Conservation (phyloP, 768 basidiomycete species). For the Rhizopogon vinicolor region DNA sequence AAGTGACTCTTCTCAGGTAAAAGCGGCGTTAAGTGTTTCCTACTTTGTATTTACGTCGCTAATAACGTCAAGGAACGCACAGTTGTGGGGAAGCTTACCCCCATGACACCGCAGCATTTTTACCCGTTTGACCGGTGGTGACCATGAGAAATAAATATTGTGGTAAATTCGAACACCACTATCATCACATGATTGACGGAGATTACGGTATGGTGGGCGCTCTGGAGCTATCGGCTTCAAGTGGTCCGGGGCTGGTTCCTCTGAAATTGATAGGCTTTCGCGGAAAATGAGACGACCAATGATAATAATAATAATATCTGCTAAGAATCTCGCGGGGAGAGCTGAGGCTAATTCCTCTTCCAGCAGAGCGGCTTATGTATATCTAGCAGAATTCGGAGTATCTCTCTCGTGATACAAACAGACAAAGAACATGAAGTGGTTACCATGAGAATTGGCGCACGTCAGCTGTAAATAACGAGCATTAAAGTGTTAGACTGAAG, state of each 20-base stretch:
- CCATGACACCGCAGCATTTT: not conserved
- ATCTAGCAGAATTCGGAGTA: not conserved
- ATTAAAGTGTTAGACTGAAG: conserved; percentile 9
- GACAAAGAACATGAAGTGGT: not conserved
- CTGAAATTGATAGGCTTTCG: conserved; percentile 30
- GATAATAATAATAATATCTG: conserved; percentile 15
- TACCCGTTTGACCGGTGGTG: not conserved
- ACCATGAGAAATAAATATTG: not conserved
- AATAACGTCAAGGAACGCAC: not conserved
- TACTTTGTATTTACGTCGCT: not conserved
- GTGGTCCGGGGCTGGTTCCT: conserved; percentile 8
- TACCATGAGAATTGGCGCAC: conserved; percentile 12
- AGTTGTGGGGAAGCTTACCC: not conserved
- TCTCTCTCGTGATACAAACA: not conserved
- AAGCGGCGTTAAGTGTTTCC: conserved; percentile 1
- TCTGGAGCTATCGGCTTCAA: conserved; percentile 23
- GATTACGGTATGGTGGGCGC: conserved; percentile 27
- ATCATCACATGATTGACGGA: conserved; percentile 19
- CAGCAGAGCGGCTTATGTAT: not conserved
- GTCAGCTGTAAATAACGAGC: conserved; percentile 15
- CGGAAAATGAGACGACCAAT: conserved; percentile 19
- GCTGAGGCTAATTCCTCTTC: not conserved
- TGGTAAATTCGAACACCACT: not conserved
- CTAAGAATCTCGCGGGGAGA: not conserved
- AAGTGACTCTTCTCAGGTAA: not conserved